Base-by-base conservation (phyloP, 176 grass and related monocot species). In the Rhipidocladum racemiflorum region DNA sequence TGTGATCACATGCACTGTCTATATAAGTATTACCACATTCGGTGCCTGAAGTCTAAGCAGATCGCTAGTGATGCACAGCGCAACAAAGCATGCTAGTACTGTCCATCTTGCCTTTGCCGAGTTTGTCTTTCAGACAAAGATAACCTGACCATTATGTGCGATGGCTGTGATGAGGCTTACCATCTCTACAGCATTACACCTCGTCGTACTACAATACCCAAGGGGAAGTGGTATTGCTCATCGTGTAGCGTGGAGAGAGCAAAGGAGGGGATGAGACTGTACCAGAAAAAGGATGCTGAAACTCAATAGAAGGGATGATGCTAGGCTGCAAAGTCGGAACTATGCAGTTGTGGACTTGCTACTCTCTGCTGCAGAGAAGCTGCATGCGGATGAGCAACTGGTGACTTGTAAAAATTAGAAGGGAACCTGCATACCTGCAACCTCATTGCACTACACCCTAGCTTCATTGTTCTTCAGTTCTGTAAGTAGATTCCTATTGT, bases 161-260 rank as follows among this genome's bases (percentile, higher is more conserved):
- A 97, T 57, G 81, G 86, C 23, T 97, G 95, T 29, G 90, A 97
- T 27, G 90, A 91, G 67, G 90, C 95, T 38, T 97, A 91, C 55
- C 95, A 94, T 81, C 86, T 89, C 39, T 97, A 97, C 77, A 94
- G 95, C 77, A 93, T 94, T 86, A 87, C 72, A 27, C 95, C 90
- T n/a, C 81, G 84, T 64, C 84, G 81, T 72, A 70, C 82, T 54
- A 88, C 72, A 1, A 30, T 97, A 59, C 95, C 95, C 17, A 87
- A 76, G 85, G 90, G 95, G 51, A 74, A 88, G 45, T 97, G 95
- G 95, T 89, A 89, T 77, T 97, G 95, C 79, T 65, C 89, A 45
- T 63, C 85, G 20, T 97, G 95, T 64, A 84, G 70, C 9, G 35
- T 81, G 24, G 65, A 84, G 60, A 92, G 88, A 80, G 87, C 77